Percentiles rank a stretch among this genome's conserved stretches.
Conservation (phyloP, 305 asterid genomes). For the Fraxinus angustifolia region DNA sequence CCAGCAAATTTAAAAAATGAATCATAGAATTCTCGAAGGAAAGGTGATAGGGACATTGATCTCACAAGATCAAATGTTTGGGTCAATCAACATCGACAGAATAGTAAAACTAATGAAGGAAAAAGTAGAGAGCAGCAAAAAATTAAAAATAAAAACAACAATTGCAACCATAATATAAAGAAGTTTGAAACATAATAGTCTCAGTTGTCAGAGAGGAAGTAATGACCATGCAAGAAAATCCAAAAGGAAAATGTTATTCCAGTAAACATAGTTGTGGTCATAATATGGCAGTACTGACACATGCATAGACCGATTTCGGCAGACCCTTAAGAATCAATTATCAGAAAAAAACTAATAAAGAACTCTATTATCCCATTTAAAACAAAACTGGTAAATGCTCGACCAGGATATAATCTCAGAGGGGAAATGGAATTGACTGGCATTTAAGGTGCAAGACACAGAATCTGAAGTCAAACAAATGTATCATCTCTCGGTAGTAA, state of each 20-base stretch:
- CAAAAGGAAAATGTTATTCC: not conserved
- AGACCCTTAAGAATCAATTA: not conserved
- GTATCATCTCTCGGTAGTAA: not conserved
- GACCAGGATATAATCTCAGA: not conserved
- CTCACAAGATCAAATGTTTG: not conserved
- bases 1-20: not conserved
- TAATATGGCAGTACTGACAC: not conserved
- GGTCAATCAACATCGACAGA: not conserved
- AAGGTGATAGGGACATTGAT: not conserved
- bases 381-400: not conserved
- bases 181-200: not conserved
- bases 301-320: not conserved
- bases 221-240: not conserved
- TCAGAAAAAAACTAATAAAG: not conserved
- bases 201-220: not conserved
- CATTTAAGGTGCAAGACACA: not conserved
- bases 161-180: not conserved
- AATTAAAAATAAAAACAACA: not conserved
- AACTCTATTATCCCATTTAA: not conserved
- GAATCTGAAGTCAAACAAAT: not conserved
- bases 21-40: not conserved
- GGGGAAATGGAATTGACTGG: not conserved
- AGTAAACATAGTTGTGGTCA: not conserved
- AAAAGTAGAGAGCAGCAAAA: not conserved
- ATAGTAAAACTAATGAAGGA: not conserved